These are phyloP conservation scores for Fusarium musae DNA, from an alignment of 2,329 filamentous ascomycete genomes.

Conservation along the genomic window DNA sequence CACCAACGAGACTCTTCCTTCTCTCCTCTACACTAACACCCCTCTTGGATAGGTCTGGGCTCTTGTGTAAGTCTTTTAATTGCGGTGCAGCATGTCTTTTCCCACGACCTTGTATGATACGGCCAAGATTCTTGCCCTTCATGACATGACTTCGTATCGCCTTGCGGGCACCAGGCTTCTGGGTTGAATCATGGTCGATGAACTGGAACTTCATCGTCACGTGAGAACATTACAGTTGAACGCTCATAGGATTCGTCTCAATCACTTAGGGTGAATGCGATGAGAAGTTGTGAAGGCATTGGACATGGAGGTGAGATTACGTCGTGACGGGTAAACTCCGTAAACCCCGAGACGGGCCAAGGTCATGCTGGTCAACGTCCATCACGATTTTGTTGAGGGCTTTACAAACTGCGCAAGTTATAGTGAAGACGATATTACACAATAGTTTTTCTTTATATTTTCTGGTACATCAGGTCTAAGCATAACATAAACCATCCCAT, in stretches of 20 bases:
- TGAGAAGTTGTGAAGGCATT: not conserved
- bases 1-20: not conserved
- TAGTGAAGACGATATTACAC: not conserved
- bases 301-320: constrained; percentile 15
- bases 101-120: constrained; percentile 31
- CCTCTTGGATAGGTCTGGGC: not conserved
- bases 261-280: not conserved
- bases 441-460: not conserved
- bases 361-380: not conserved
- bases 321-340: constrained; percentile 23
- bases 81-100: constrained; percentile 24
- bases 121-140: constrained; percentile 39
- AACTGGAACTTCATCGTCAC: constrained; percentile 36
- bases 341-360: constrained; percentile 22
- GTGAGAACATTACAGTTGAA: not conserved
- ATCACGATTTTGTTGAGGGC: not conserved
- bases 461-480: not conserved
- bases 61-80: not conserved
- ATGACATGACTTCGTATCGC: constrained; percentile 40
- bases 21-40: fast-evolving
- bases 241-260: not conserved
- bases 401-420: not conserved
- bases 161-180: constrained; percentile 13
- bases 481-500: not conserved
- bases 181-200: constrained; percentile 18